A percentile compares a stretch with the other conserved stretches of the same genome.
phyloP scores from a whole-genome alignment of 1,139 yeast genomes.

The Kluyveromyces sp. region DNA sequence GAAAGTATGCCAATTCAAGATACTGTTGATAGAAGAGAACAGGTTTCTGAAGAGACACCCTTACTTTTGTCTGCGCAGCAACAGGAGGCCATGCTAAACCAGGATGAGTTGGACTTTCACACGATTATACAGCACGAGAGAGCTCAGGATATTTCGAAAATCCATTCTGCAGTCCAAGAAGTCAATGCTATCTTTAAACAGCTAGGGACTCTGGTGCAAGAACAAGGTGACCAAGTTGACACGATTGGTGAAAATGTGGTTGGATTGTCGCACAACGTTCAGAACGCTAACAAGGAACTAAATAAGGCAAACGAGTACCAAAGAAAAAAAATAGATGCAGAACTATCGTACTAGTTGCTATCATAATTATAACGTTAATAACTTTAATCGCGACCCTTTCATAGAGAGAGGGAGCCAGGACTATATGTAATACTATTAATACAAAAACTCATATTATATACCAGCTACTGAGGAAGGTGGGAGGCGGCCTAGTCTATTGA shows the following conservation, averaged over 20 bases:
- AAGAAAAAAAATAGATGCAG: slow-evolving; percentile 63
- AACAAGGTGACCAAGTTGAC: slow-evolving; percentile 80
- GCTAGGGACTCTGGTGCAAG: slow-evolving; percentile 64
- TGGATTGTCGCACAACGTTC: slow-evolving; percentile 57
- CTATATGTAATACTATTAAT: not conserved
- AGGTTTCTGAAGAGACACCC: slow-evolving; percentile 2
- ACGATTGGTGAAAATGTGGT: slow-evolving; percentile 73
- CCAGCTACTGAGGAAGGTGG: too few relatives aligned
- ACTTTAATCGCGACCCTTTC: slow-evolving; percentile 33
- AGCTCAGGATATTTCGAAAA: slow-evolving; percentile 61
- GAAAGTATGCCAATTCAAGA: slow-evolving; percentile 33
- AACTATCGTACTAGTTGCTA: slow-evolving; percentile 42
- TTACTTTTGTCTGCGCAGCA: slow-evolving; percentile 28
- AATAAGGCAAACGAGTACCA: slow-evolving; percentile 71
- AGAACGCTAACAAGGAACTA: slow-evolving; percentile 63
- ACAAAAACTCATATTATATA: not conserved
- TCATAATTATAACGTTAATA: slow-evolving; percentile 35
- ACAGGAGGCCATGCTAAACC: slow-evolving; percentile 36
- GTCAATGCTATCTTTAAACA: slow-evolving; percentile 81
- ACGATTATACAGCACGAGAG: slow-evolving; percentile 61
- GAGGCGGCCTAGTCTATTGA: not conserved
- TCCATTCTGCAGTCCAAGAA: slow-evolving; percentile 72
- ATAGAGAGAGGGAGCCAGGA: not conserved
- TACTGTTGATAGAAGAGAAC: slow-evolving; percentile 31
- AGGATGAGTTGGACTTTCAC: slow-evolving; percentile 72